These are phyloP conservation scores for Talaromyces stipitatus DNA, from an alignment of 495 filamentous ascomycete species.

Conservation along the genomic window DNA sequence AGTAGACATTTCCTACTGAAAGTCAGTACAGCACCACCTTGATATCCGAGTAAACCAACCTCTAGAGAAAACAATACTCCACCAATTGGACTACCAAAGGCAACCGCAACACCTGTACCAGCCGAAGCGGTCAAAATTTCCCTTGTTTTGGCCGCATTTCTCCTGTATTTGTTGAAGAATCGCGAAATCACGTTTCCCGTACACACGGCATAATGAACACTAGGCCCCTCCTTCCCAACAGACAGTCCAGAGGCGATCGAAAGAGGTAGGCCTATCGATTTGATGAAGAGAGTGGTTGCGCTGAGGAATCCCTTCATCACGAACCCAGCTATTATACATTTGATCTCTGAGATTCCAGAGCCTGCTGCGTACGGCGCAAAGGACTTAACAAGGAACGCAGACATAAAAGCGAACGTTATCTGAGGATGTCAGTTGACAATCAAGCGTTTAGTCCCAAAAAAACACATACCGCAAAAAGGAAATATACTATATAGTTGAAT, in stretches of 20 bases:
- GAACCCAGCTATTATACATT: conserved; percentile 99
- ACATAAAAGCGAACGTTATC: conserved; percentile 73
- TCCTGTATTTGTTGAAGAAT: conserved; percentile 86
- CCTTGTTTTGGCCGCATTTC: conserved; percentile 88
- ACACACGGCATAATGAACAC: conserved; percentile 96
- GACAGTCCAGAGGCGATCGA: conserved; percentile 93
- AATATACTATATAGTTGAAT: conserved; percentile 83
- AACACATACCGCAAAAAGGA: conserved; percentile 68
- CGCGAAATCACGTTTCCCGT: conserved; percentile 95
- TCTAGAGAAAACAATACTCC: conserved; percentile 95
- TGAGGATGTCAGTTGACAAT: conserved; percentile 2
- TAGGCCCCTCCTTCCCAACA: conserved; percentile 95
- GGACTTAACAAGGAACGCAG: conserved; percentile 79
- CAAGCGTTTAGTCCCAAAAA: neutral
- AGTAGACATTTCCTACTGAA: conserved; percentile 78
- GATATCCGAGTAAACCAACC: conserved; percentile 24
- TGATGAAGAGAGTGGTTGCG: conserved; percentile 87
- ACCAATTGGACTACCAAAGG: conserved; percentile 95
- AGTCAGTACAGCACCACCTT: conserved; percentile 9
- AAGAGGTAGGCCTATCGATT: conserved; percentile 83
- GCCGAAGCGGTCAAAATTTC: conserved; percentile 94
- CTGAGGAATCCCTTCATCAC: conserved; percentile 98
- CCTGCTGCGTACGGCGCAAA: conserved; percentile 97
- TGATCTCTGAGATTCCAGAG: conserved; percentile 97
- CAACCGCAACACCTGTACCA: conserved; percentile 91